Evolutionary conservation across 2,329 filamentous ascomycete species (phyloP), one percentile per base, ranked within the genome.

Genomic region (Xylariaceae sp.): DNA sequence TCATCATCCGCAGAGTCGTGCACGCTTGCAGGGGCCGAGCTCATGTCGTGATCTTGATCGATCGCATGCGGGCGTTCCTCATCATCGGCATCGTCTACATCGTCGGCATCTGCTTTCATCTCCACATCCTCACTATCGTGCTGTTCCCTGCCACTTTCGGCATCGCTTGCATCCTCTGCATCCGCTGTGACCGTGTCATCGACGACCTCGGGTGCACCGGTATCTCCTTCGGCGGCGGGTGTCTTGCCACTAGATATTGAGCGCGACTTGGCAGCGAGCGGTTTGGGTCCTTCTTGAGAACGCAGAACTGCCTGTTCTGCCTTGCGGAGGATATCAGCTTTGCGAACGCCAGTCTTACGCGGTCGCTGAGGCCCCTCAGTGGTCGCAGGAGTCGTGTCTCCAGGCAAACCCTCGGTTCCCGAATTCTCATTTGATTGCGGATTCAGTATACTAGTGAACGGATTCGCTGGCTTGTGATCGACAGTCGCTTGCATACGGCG

Each of bases 1-100:
- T 86, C 82, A 41, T 84, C 80, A 47, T 85, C 81, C 0, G 78
- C 81, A 31, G 76, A 82, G 45, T 84, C 80, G 45, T 82, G 77
- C 7, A 81, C 64, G 44, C 78, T 87, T 4, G 74, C 76, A 0
- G 73, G 71, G 4, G 74, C 72, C 42, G 79, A 81, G 37, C 69
- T 78, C 39, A 52, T 37, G 17, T 55, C 53, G 13, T 45, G 61
- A 13, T 59, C 63, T 1, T 51, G 66, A 9, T 60, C 64, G 6
- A 11, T 26, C 22, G 22, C 6, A 6, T 26, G 22, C 11, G 22
- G 6, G 11, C 11, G 22, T 26, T 11, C 22, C 22, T 26, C 22
- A 26, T 26, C 22, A 6, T 26, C 22, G 11, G 11, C 22, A 26
- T 26, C 22, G 22, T 26, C 22, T 6, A 26, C 22, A 26, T 26